Evolutionary conservation across 495 filamentous ascomycete genomes (phyloP), one percentile per base, ranked within the genome.

Genomic region (Lindgomyces ingoldianus): DNA sequence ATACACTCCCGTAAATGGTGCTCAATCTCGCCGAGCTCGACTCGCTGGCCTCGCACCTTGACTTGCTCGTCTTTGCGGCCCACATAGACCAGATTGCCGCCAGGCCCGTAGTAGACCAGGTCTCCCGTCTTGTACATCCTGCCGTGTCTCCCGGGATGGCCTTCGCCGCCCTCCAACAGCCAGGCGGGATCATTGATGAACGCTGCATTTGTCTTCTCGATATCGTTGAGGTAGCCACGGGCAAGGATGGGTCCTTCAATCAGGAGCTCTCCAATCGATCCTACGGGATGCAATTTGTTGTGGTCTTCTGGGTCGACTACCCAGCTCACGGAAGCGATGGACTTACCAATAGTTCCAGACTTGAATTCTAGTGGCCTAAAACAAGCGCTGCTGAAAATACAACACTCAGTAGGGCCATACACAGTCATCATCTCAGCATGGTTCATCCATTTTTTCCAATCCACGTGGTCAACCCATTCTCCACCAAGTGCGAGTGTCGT

Each of bases 251-350:
- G 77, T 0, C 81, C 81, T 19, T 70, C 72, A 9, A 83, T 66
- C 10, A 75, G 70, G 19, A 83, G 60, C 66, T 83, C 81, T 2
- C 80, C 81, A 6, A 80, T 70, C 0, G 69, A 65, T 8, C 80
- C 81, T 26, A 75, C 64, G 1, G 79, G 14, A 14, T 6, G 6
- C 6, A 39, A 14, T 14, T 39, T 60, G 9, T 78, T 75, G 39
- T 79, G 72, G 21, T 68, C 72, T 39, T 77, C 72, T 26, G 77
- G 24, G 52, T 53, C n/a, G n/a, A n/a, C n/a, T 62, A 14, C 50
- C 25, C 9, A 27, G 12, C 8, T 12, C 10, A 19, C 14, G n/a
- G 14, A n/a, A n/a, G 47, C 59, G 75, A 70, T 24, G 12, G 66
- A 51, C 26, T 58, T 64, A 21, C 77, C 78, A 58, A 78, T 79